phyloP scores from a whole-genome alignment of 805 yeast genomes.

The Yarrowia sp. region DNA sequence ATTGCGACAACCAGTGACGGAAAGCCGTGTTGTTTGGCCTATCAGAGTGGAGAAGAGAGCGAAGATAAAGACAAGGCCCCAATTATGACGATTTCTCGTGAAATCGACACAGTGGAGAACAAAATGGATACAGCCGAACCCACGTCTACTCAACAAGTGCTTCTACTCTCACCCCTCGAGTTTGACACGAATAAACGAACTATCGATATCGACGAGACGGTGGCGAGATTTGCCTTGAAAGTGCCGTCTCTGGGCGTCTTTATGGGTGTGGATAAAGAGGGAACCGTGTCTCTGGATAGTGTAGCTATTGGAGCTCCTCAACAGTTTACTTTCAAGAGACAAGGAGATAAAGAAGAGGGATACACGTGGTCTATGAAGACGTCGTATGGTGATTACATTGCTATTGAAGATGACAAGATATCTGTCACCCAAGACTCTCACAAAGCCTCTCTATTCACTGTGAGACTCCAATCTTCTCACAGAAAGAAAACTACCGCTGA shows the following conservation, averaged over 20 bases:
- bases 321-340: constrained; percentile 43
- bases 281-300: constrained; percentile 45
- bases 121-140: constrained; percentile 47
- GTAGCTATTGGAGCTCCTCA: constrained; percentile 51
- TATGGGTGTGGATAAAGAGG: constrained; percentile 43
- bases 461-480: constrained; percentile 46
- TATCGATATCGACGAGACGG: constrained; percentile 26
- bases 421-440: constrained; percentile 42
- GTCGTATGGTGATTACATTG: constrained; percentile 41
- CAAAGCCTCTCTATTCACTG: constrained; percentile 41
- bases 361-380: constrained; percentile 45
- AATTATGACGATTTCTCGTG: constrained; percentile 32
- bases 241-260: constrained; percentile 47
- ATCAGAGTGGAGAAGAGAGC: background rate
- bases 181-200: constrained; percentile 40
- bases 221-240: constrained; percentile 46
- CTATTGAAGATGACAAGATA: constrained; percentile 42
- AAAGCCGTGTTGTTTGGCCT: constrained; percentile 27
- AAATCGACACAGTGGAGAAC: constrained; percentile 42
- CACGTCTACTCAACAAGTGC: constrained; percentile 49
- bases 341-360: constrained; percentile 30
- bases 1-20: constrained; percentile 42
- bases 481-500: constrained; percentile 39
- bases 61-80: background rate
- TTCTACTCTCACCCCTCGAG: constrained; percentile 45